Evolutionary conservation across 2,329 filamentous ascomycete species (phyloP), one percentile per base, ranked within the genome.

Genomic region (Fusarium denticulatum): DNA sequence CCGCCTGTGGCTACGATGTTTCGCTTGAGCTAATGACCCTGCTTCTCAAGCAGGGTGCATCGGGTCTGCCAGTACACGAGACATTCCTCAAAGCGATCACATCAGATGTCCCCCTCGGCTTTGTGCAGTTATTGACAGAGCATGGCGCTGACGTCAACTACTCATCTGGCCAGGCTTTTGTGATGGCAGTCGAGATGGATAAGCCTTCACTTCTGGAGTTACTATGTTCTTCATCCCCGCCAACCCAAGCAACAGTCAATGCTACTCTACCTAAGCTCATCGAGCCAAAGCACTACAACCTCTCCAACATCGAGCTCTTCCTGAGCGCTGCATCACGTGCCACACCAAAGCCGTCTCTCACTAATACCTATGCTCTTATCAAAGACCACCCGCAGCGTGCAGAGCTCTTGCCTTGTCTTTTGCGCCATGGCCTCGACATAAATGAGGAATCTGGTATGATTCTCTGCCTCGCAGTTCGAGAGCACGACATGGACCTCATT

Each of bases 91-190:
- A 53, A 4, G 60, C 61, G 10, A 43, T 40, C 0, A 6, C 26
- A 20, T n/a, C 28, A 4, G 60, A 66, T 18, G 4, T 5, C 6
- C 39, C 34, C 6, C 6, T 53, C 6, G 26, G 36, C 6, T 49
- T 71, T 30, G 30, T 61, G 12, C 60, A 28, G 7, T 16, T 45
- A 3, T 52, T 71, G 6, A 16, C 52, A 7, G 24, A 71, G 1
- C 39, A 66, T 3, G 55, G 60, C 0, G 68, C 67, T 9, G 57
- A 71, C 5, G 55, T 53, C 8, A 71, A 71, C n/a, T 47, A 16
- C 2, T 18, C 24, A 1, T 50, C 15, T 6, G 68, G 68, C 0
- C n/a, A n/a, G 1, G 53, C 66, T 8, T 71, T 66, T 7, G 22
- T n/a, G 1, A 26, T 11, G 2, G 67, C 50, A 0, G 16, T 66